A percentile compares a stretch with the other conserved stretches of the same genome.
These are phyloP conservation scores for Penicillium alfredii DNA, from an alignment of 495 filamentous ascomycete species.

Conservation along the genomic window DNA sequence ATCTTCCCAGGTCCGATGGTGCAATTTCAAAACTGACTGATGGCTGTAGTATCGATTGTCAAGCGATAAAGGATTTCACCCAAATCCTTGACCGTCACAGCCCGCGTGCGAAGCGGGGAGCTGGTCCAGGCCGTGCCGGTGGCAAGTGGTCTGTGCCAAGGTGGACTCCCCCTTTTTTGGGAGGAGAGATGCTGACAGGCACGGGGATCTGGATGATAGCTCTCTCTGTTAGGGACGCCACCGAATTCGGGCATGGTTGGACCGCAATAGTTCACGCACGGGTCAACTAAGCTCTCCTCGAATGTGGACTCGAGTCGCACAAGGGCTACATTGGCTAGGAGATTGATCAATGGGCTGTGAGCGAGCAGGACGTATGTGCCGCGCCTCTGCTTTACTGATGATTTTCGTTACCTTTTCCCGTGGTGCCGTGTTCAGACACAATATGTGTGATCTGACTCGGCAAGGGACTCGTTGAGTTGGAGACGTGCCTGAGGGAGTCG, in stretches of 20 bases:
- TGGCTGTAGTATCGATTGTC: constrained; percentile 75
- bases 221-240: constrained; percentile 30
- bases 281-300: constrained; percentile 26
- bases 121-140: constrained; percentile 25
- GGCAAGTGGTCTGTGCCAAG: constrained; percentile 25
- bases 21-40: constrained; percentile 29
- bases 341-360: constrained; percentile 24
- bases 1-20: constrained; percentile 1
- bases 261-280: constrained; percentile 31
- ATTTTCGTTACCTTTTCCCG: constrained; percentile 11
- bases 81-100: constrained; percentile 18
- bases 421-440: constrained; percentile 3
- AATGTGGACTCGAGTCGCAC: constrained; percentile 19
- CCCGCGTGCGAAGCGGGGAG: constrained; percentile 26
- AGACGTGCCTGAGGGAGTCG: constrained; percentile 10
- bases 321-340: constrained; percentile 18
- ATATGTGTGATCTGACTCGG: constrained; percentile 6
- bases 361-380: constrained; percentile 5
- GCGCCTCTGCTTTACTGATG: constrained; percentile 17
- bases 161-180: constrained; percentile 9
- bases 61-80: constrained; percentile 62
- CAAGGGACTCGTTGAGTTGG: constrained; percentile 12
- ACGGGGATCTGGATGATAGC: constrained; percentile 19
- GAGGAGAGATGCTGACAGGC: constrained; percentile 20
- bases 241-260: constrained; percentile 22